phyloP scores from a whole-genome alignment of 2,329 filamentous ascomycete genomes.

The Podosphaera aphanis region DNA sequence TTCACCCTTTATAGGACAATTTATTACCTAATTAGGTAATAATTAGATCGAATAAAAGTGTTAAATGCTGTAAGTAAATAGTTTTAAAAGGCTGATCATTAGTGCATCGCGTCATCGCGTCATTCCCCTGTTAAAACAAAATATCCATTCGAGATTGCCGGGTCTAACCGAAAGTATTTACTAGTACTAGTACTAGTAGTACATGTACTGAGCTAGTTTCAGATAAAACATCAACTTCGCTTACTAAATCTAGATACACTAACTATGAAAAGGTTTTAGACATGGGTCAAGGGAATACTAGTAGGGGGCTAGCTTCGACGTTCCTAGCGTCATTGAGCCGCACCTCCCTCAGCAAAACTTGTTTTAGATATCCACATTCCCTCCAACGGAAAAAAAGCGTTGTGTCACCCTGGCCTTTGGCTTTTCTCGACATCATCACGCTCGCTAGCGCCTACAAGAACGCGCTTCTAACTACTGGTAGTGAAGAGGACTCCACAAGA shows the following conservation, averaged over 20 bases:
- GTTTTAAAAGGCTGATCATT: too few relatives aligned
- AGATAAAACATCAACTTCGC: neutral
- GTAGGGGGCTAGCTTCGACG: neutral
- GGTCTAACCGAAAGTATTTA: too few relatives aligned
- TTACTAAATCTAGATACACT: neutral
- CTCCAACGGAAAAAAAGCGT: neutral
- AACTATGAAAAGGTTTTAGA: neutral
- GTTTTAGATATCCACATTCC: neutral
- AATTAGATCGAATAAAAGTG: too few relatives aligned
- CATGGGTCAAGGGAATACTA: neutral
- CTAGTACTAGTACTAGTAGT: too few relatives aligned
- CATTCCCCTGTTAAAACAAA: too few relatives aligned
- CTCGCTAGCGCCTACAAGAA: neutral
- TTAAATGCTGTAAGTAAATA: too few relatives aligned
- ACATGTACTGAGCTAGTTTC: too few relatives aligned
- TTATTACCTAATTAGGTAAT: too few relatives aligned
- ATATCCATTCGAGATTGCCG: too few relatives aligned
- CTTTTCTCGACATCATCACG: neutral
- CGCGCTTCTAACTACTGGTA: constrained; percentile 5
- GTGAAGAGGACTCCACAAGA: constrained; percentile 2
- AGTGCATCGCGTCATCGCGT: too few relatives aligned
- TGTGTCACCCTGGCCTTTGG: neutral
- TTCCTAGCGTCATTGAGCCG: neutral
- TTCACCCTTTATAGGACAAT: too few relatives aligned
- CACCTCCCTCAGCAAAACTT: neutral